Percentiles rank a stretch among this genome's conserved stretches.
phyloP scores from a whole-genome alignment of 2,329 filamentous ascomycete genomes.

The Fusarium sp. region DNA sequence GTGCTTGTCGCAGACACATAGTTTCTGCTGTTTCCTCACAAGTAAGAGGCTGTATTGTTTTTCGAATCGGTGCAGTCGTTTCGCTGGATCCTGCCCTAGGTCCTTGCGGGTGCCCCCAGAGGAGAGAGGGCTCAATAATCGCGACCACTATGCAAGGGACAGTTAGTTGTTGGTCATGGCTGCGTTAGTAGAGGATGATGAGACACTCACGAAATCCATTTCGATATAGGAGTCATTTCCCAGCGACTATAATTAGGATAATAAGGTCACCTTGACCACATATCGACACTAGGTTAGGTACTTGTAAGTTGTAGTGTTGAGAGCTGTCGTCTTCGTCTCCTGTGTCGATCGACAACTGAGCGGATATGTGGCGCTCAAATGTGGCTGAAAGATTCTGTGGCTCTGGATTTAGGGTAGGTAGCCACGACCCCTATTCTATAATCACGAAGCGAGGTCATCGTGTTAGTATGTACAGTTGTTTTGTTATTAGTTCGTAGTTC shows the following conservation, averaged over 20 bases:
- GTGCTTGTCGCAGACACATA: constrained; percentile 13
- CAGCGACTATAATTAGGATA: constrained; percentile 30
- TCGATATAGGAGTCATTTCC: constrained; percentile 63
- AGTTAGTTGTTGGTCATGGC: constrained; percentile 30
- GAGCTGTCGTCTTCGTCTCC: constrained; percentile 41
- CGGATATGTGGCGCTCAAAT: constrained; percentile 20
- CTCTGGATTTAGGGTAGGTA: constrained; percentile 31
- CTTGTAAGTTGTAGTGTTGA: constrained; percentile 43
- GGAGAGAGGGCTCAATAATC: constrained; percentile 74
- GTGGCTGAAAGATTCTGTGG: constrained; percentile 28
- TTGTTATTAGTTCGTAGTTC: not conserved
- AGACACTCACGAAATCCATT: constrained; percentile 69
- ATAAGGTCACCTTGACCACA: constrained; percentile 38
- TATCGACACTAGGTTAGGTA: constrained; percentile 35
- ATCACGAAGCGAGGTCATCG: not conserved
- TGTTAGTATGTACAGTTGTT: not conserved
- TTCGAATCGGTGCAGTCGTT: constrained; percentile 75
- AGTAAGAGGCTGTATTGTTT: constrained; percentile 74
- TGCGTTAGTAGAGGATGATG: not conserved
- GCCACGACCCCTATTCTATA: constrained; percentile 11
- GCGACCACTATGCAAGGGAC: constrained; percentile 68
- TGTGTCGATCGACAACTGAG: constrained; percentile 17
- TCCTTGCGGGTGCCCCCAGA: constrained; percentile 69
- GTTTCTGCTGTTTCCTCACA: constrained; percentile 56
- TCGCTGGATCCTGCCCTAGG: constrained; percentile 72